Evolutionary conservation across 495 filamentous ascomycete species (phyloP), one percentile per base, ranked within the genome.

Genomic region (Penicillium silybi): DNA sequence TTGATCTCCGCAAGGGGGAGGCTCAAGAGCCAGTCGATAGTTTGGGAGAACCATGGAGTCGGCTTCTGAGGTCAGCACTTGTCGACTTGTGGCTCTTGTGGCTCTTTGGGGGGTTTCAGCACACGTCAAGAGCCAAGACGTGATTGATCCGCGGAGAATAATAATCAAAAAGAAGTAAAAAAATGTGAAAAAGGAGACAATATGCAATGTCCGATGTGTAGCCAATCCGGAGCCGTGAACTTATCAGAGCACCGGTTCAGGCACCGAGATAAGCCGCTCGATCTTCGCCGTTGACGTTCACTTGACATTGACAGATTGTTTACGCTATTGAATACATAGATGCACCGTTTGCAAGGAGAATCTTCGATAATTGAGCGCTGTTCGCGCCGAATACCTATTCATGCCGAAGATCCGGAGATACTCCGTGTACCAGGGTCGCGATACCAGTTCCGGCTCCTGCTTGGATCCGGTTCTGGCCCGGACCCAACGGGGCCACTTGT

Each of bases 1-100:
- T 63, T 37, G 50, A 48, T 23, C 53, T 56, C 57, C 52, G 62
- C 50, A 65, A 66, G 62, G 60, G 60, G 59, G 59, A 56, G 50
- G 34, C 26, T 46, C 43, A 40, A 35, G 32, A 42, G 16, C 44
- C 41, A 48, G 40, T 52, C 52, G 50, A 58, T 61, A 61, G 61
- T 44, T 17, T 23, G 25, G 25, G 43, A 47, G 29, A 32, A 32
- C 29, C 29, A 32, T 32, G 29, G 29, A 32, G 29, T 11, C 2
- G 29, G 29, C n/a, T n/a, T n/a, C n/a, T 3, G 11, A 32, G 11
- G 29, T 32, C 29, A 32, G 29, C 8, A 15, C 29, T 32, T 10
- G 27, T 32, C 26, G 5, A 29, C n/a, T n/a, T n/a, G n/a, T n/a
- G n/a, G n/a, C n/a, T n/a, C n/a, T n/a, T n/a, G n/a, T n/a, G n/a